Conservation (phyloP, 179 eudicot genomes). For the Spergularia azorica region DNA sequence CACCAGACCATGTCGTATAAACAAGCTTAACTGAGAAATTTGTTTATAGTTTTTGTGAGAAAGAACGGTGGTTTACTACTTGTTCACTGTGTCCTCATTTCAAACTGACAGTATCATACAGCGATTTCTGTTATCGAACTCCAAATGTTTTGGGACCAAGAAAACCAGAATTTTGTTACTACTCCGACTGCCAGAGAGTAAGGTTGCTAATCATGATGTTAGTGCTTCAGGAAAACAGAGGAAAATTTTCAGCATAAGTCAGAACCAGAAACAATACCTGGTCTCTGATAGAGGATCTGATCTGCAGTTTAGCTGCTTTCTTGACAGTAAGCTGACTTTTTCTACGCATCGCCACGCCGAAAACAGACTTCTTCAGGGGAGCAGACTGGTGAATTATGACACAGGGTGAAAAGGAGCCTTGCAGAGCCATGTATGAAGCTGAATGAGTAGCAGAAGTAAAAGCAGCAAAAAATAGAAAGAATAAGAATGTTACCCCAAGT, state of each 20-base stretch:
- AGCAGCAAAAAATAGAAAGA: conserved; percentile 10
- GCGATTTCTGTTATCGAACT: too few relatives aligned
- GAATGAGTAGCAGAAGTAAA: conserved; percentile 9
- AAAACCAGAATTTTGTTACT: too few relatives aligned
- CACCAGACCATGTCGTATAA: background rate
- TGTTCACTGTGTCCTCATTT: too few relatives aligned
- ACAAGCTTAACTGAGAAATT: background rate
- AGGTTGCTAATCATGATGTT: background rate
- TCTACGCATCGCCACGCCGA: conserved; percentile 31
- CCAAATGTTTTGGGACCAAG: too few relatives aligned
- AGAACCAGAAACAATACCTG: conserved; percentile 41
- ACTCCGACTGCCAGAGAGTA: too few relatives aligned
- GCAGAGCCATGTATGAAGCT: conserved; percentile 41
- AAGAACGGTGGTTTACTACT: too few relatives aligned
- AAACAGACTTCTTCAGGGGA: conserved; percentile 32
- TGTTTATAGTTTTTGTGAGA: too few relatives aligned
- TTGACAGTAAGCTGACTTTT: conserved; percentile 35
- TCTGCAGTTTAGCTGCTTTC: conserved; percentile 35
- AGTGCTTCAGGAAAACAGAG: background rate
- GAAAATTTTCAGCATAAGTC: background rate
- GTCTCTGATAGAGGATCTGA: conserved; percentile 46
- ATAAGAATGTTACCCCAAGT: conserved; percentile 22
- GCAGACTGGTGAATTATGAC: conserved; percentile 28
- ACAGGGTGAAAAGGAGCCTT: conserved; percentile 36
- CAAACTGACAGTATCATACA: too few relatives aligned